Evolutionary conservation across 225 moss, liverwort and hornwort genomes (phyloP).

Genomic region (Anthoceros angustus): DNA sequence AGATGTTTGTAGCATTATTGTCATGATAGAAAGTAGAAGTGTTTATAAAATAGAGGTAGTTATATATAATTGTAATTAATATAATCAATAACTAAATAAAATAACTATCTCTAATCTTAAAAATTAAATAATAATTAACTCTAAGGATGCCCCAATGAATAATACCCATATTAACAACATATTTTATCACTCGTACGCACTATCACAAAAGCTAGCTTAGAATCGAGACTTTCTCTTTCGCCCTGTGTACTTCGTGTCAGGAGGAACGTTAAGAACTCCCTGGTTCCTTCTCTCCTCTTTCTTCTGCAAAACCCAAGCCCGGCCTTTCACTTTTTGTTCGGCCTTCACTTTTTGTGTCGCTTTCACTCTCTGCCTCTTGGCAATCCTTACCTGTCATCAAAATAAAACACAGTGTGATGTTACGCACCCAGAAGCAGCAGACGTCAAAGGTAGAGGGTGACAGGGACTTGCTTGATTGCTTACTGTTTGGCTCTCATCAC

Average conservation of each 20-base stretch:
- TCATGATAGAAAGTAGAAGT: too few relatives aligned
- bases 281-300: constrained; percentile 69
- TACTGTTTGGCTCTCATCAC: constrained; percentile 34
- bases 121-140: too few relatives aligned
- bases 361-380: constrained; percentile 27
- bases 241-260: constrained; percentile 81
- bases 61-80: too few relatives aligned
- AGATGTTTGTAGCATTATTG: too few relatives aligned
- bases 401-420: not conserved
- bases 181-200: too few relatives aligned
- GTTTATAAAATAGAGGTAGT: too few relatives aligned
- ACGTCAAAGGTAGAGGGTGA: too few relatives aligned
- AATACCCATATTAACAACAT: too few relatives aligned
- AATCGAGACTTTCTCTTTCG: constrained; percentile 81
- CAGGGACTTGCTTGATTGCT: not conserved
- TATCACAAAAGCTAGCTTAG: constrained; percentile 4
- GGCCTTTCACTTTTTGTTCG: constrained; percentile 26
- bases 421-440: too few relatives aligned
- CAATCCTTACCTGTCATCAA: constrained; percentile 31
- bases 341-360: constrained; percentile 25
- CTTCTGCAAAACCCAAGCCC: constrained; percentile 76
- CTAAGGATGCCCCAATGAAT: too few relatives aligned
- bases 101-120: too few relatives aligned
- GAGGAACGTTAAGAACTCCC: constrained; percentile 56
- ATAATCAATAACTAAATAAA: too few relatives aligned